Evolutionary conservation across 106 monocot genomes (phyloP), one percentile per base, ranked within the genome.

Genomic region (Apostasia ramifera): DNA sequence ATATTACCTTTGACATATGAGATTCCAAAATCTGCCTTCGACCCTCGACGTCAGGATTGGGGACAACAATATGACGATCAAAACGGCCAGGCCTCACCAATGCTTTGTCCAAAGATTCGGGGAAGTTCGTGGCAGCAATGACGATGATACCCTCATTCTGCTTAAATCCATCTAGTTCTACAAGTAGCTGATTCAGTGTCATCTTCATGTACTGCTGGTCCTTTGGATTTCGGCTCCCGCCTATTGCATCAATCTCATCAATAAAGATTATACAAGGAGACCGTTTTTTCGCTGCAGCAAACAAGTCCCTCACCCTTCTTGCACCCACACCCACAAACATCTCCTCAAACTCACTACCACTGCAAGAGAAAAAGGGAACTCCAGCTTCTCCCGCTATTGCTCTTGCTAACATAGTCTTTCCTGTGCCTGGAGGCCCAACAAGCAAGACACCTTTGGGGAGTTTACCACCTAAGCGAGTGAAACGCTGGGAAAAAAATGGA

Each of bases 201-300:
- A 98, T 98, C 75, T 93, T 98, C 98, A 98, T 98, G 73, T 98
- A 98, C 66, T 98, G 98, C 66, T 98, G 98, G 60, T 98, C 98
- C 77, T 98, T 98, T 41, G 98, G 98, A 53, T 98, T 98, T 64
- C 98, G 86, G 74, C 98, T 93, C 47, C 98, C 98, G 60, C 98
- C 98, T 41, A 98, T 98, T 56, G 98, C 98, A 85, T 98, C 98
- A 55, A 98, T 98, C 76, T 98, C 98, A 74, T 98, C 98, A 56
- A 98, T 92, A 66, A 98, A 98, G 61, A 98, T 87, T 51, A 98
- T 98, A 70, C 98, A 98, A 41, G 98, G 98, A 53, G 98, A 93
- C 13, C 93, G 68, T 60, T 98, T 98, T 73, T 98, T 98, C 10
- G 85, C 98, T 43, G 98, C 98, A 62, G 85, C 47, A 61, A 98